phyloP scores from a whole-genome alignment of 148 eudicot species.

The Fagopyrum esculentum region DNA sequence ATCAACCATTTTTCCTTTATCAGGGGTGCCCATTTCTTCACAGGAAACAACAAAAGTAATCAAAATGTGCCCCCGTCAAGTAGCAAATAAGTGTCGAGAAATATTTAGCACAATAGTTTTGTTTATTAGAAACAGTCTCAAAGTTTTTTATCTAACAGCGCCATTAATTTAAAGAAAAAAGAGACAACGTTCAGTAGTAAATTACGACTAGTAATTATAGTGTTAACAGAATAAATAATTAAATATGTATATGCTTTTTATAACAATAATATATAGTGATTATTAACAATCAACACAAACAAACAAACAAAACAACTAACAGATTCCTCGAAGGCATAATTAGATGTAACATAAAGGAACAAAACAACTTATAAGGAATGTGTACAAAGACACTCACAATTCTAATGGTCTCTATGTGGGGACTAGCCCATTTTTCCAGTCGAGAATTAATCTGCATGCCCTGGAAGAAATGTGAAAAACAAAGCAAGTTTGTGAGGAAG shows the following conservation, averaged over 20 bases:
- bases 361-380: background rate
- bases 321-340: background rate
- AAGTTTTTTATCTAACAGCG: background rate
- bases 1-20: constrained; percentile 70
- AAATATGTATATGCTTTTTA: background rate
- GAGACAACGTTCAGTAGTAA: background rate
- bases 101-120: background rate
- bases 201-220: too few species aligned
- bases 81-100: background rate
- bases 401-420: constrained; percentile 63
- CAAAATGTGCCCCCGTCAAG: background rate
- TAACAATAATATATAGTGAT: background rate
- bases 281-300: background rate
- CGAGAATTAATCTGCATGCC: constrained; percentile 58
- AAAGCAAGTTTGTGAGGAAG: background rate
- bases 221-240: background rate
- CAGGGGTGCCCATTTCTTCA: constrained; percentile 64
- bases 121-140: background rate
- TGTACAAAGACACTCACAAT: constrained; percentile 36
- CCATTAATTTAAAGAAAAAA: background rate
- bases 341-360: background rate
- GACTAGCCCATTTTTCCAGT: constrained; percentile 71
- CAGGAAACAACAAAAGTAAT: constrained; percentile 15
- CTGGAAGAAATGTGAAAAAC: constrained; percentile 20
- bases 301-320: background rate